A percentile compares a stretch with the other conserved stretches of the same genome.
Evolutionary conservation across 139 green algal species (phyloP).

Genomic region (Chlamydomonas schloesseri): DNA sequence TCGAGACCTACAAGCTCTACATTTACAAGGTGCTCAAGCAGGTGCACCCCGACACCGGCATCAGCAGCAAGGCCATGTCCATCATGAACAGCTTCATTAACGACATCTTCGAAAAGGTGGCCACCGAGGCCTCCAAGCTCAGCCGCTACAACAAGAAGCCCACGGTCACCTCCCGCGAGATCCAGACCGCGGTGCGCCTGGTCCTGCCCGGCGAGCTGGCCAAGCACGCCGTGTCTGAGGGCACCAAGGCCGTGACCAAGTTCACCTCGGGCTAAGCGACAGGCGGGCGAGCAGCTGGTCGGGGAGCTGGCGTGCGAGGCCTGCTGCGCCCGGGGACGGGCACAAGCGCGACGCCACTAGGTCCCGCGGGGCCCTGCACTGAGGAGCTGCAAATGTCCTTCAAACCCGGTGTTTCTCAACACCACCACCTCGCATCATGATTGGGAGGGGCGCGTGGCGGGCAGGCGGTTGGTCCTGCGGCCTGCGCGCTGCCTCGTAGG

Average conservation of each 20-base stretch:
- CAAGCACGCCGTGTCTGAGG: conserved; percentile 82
- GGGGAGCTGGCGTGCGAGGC: too few species aligned
- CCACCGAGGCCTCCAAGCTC: conserved; percentile 77
- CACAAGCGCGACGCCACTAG: too few species aligned
- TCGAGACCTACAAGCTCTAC: conserved; percentile 98
- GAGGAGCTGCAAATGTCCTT: not conserved
- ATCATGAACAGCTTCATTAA: conserved; percentile 91
- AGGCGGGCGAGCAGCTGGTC: too few species aligned
- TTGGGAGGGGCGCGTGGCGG: too few species aligned
- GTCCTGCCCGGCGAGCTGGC: conserved; percentile 88
- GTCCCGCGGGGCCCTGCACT: too few species aligned
- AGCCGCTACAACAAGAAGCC: conserved; percentile 60
- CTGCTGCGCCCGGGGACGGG: too few species aligned
- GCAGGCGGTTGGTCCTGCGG: too few species aligned
- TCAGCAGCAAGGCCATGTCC: conserved; percentile 96
- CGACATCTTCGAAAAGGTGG: conserved; percentile 90
- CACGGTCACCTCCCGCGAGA: conserved; percentile 63
- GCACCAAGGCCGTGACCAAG: conserved; percentile 36
- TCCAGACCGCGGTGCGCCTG: conserved; percentile 89
- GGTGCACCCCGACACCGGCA: conserved; percentile 97
- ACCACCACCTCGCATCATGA: too few species aligned
- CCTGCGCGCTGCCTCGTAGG: too few species aligned
- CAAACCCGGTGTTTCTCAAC: conserved; percentile 31
- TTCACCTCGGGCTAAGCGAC: conserved; percentile 43
- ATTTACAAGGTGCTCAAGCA: conserved; percentile 97